phyloP scores from a whole-genome alignment of 805 yeast species.

The Kodamaea kaohsiungensis region DNA sequence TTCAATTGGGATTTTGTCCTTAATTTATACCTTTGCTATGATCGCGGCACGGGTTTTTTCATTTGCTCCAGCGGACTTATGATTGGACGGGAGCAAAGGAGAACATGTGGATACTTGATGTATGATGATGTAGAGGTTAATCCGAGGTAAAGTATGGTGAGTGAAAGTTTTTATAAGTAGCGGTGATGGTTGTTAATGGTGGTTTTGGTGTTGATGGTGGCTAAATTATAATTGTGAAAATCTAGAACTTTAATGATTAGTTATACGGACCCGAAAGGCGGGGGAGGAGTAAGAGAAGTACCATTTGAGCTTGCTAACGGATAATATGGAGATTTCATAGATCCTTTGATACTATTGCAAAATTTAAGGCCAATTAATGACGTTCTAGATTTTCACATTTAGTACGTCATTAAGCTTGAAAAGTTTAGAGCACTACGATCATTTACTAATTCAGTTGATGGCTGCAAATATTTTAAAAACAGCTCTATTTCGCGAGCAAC shows the following conservation, averaged over 20 bases:
- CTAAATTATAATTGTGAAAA: not conserved
- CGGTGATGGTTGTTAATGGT: not conserved
- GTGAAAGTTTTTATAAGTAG: too few relatives aligned
- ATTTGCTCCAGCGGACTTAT: not conserved
- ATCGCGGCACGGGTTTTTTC: conserved; percentile 1
- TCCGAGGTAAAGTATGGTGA: not conserved
- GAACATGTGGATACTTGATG: not conserved
- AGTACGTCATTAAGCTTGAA: too few relatives aligned
- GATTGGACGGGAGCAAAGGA: not conserved
- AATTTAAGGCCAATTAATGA: too few relatives aligned
- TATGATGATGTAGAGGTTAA: not conserved
- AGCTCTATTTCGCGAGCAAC: too few relatives aligned
- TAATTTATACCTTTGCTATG: not conserved
- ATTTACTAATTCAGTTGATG: too few relatives aligned
- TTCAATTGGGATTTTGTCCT: not conserved
- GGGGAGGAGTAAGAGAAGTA: not conserved
- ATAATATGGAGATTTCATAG: not conserved
- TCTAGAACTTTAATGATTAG: not conserved
- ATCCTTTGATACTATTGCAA: too few relatives aligned
- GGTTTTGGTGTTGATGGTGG: not conserved
- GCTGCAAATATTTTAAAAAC: too few relatives aligned
- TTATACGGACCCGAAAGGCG: not conserved
- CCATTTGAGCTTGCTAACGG: too few relatives aligned
- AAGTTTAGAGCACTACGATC: too few relatives aligned
- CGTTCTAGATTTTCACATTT: too few relatives aligned